Base-by-base conservation (phyloP, 345 rosid species). In the Moricandia arvensis region DNA sequence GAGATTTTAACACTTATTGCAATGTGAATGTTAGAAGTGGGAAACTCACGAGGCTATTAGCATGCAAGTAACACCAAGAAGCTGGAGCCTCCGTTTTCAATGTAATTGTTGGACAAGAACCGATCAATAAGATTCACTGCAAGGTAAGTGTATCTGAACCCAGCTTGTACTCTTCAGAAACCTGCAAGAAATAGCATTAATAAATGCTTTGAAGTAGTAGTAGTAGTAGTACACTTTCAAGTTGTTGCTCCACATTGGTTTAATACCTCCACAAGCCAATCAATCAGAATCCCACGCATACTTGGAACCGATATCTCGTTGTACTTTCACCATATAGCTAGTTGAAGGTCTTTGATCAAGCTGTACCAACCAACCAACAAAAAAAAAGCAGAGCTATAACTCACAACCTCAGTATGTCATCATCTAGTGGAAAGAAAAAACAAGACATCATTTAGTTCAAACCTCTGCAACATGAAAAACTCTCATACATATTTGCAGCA, bases 221-320 rank as follows among this genome's bases (percentile, higher is more conserved):
- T n/a, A n/a, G n/a, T n/a, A n/a, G n/a, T n/a, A n/a, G n/a, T n/a
- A n/a, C n/a, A n/a, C n/a, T n/a, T n/a, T n/a, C n/a, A n/a, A n/a
- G n/a, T n/a, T n/a, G n/a, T n/a, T n/a, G n/a, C n/a, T n/a, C n/a
- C n/a, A 5, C 7, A 1, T 5, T 10, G 1, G 7, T 33, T 55
- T n/a, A 60, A 4, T 60, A 90, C 97, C 92, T 93, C 97, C 26
- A 93, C 93, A 68, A 93, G 89, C 98, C 98, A 93, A 77, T 91
- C 96, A 68, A 93, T 82, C 58, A 91, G 82, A 76, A 91, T 89
- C 41, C 93, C 88, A 27, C 97, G 87, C 98, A 93, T 93, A 76
- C 38, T 80, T 53, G 93, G 84, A 51, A 51, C 79, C 80, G 74
- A 91, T 85, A 81, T 88, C 97, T 76, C 38, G 82, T 85, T 89